These are phyloP conservation scores for Fonsecaea nubica DNA, from an alignment of 2,329 filamentous ascomycete genomes.

Conservation along the genomic window DNA sequence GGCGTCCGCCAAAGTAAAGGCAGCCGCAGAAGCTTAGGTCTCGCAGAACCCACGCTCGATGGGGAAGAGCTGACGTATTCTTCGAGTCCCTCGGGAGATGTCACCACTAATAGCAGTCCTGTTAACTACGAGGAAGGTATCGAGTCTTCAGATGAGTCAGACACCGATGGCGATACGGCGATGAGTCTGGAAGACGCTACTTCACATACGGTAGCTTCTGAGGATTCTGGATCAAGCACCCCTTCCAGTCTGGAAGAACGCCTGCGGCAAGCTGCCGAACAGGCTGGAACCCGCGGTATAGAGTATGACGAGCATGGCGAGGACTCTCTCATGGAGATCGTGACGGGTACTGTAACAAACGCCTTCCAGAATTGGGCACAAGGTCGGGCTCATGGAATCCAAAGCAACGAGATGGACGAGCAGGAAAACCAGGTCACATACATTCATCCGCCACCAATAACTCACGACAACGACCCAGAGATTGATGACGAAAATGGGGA, in stretches of 20 bases:
- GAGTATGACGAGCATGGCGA: slow-evolving; percentile 66
- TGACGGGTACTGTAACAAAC: slow-evolving; percentile 63
- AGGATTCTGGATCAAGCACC: slow-evolving; percentile 63
- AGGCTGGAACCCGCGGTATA: slow-evolving; percentile 75
- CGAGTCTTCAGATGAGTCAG: slow-evolving; percentile 57
- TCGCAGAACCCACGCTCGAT: slow-evolving; percentile 54
- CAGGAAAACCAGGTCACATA: slow-evolving; percentile 54
- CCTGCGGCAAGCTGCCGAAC: slow-evolving; percentile 73
- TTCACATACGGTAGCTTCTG: slow-evolving; percentile 69
- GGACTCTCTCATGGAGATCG: slow-evolving; percentile 82
- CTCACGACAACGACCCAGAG: slow-evolving; percentile 36
- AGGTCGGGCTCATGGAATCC: slow-evolving; percentile 41
- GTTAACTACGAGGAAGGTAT: slow-evolving; percentile 58
- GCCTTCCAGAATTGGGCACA: slow-evolving; percentile 57
- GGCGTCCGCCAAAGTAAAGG: slow-evolving; percentile 63
- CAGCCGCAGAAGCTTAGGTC: slow-evolving; percentile 67
- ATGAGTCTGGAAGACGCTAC: slow-evolving; percentile 84
- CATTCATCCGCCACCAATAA: slow-evolving; percentile 43
- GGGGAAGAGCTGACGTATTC: slow-evolving; percentile 67
- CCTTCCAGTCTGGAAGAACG: slow-evolving; percentile 80
- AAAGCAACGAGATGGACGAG: slow-evolving; percentile 48
- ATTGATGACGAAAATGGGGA: slow-evolving; percentile 55
- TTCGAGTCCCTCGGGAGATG: slow-evolving; percentile 67
- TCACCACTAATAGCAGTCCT: slow-evolving; percentile 48
- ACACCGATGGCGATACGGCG: slow-evolving; percentile 75